Base-by-base conservation (phyloP, 352 stramenopile species). In the Phytophthora sp. region DNA sequence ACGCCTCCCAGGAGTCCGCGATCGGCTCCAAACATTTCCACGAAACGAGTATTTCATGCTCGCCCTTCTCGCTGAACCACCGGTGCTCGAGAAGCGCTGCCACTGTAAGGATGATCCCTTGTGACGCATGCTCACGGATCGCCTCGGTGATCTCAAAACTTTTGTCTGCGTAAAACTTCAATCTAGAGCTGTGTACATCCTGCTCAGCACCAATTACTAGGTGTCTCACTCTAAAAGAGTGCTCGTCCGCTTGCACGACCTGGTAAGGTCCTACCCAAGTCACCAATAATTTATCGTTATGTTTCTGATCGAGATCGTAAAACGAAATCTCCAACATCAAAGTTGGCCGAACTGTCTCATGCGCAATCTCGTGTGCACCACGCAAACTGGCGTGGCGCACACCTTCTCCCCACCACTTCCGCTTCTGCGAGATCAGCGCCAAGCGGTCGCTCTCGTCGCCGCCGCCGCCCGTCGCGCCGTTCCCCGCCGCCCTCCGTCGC, bases 1-100 rank as follows among this genome's bases (percentile, higher is more conserved):
- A 6, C 9, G 45, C 41, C 24, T 69, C 75, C 39, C 51, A 57
- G 27, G 49, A 46, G 12, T 57, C 20, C 13, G 46, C 49, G 10
- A 57, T 48, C 5, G 49, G 10, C 38, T 46, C 49, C 4, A 57
- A 15, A 2, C 49, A 12, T 21, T 46, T 35, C 35, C 49, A 57
- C 4, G 7, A 13, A 3, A 46, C 32, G 1, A 57, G 21, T 0
- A 57, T 4, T 34, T 57, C 49, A 24, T 26, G 48, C 23, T 26
- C 20, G 9, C 37, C n/a, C 18, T 30, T 46, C 4, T 23, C 8
- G 3, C 15, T 24, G 15, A 18, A 34, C 49, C 49, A 57, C 4
- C 49, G 49, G 23, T 46, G 20, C 13, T 48, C 18, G 4, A 18
- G 5, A 3, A 48, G n/a, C 2, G 34, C 13, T 23, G 26, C 15